A percentile compares a stretch with the other conserved stretches of the same genome.
These are phyloP conservation scores for Paramecium primaurelia DNA, from an alignment of 73 alveolate species.

Conservation along the genomic window DNA sequence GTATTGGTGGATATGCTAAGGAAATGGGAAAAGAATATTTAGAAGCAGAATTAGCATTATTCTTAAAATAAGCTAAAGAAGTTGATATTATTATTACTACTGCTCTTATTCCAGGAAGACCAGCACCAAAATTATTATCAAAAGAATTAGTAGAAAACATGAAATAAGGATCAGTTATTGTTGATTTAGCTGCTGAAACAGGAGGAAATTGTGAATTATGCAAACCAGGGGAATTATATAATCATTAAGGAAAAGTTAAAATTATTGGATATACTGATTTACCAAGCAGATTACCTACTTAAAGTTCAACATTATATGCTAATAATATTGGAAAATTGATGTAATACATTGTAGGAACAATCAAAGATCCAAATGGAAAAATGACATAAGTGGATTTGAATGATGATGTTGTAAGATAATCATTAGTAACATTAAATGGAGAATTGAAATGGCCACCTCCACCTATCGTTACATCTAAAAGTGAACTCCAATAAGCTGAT, in stretches of 20 bases:
- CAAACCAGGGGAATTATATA: conserved; percentile 62
- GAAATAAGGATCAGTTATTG: conserved; percentile 78
- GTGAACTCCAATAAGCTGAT: conserved; percentile 10
- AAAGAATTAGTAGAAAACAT: conserved; percentile 68
- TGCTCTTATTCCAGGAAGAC: conserved; percentile 81
- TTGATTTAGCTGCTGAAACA: conserved; percentile 80
- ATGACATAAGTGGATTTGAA: conserved; percentile 35
- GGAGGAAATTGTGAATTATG: conserved; percentile 83
- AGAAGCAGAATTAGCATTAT: conserved; percentile 67
- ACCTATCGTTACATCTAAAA: not conserved
- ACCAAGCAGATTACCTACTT: conserved; percentile 71
- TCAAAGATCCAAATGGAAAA: conserved; percentile 56
- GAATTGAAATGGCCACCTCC: conserved; percentile 68
- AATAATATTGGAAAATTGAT: conserved; percentile 69
- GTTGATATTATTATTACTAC: conserved; percentile 77
- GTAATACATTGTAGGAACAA: conserved; percentile 69
- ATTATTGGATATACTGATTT: conserved; percentile 83
- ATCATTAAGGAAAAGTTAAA: conserved; percentile 74
- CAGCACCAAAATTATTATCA: conserved; percentile 73
- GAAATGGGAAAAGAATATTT: conserved; percentile 64
- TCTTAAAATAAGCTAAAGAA: conserved; percentile 65
- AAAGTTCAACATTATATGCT: conserved; percentile 72
- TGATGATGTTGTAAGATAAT: conserved; percentile 63
- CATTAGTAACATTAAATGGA: conserved; percentile 59
- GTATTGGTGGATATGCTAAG: conserved; percentile 76